These are phyloP conservation scores for Climacium dendroides DNA, from an alignment of 225 moss, liverwort and hornwort species.

Conservation along the genomic window DNA sequence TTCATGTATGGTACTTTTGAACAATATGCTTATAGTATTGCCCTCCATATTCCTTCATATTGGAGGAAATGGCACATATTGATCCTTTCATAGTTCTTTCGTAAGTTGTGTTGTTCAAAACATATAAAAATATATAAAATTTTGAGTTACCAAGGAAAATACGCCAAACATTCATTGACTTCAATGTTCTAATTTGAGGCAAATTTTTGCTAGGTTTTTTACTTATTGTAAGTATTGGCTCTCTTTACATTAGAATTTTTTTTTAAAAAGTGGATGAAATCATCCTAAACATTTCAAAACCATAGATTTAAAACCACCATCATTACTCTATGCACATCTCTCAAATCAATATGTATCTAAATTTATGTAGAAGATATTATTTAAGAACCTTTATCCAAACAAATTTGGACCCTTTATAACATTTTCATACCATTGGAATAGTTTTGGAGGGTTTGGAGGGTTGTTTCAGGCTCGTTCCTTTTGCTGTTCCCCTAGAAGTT, in stretches of 20 bases:
- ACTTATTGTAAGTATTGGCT: neutral
- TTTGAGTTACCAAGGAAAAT: neutral
- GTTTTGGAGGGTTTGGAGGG: too few relatives aligned
- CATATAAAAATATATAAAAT: neutral
- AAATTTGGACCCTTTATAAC: neutral
- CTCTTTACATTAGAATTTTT: neutral
- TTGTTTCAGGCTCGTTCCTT: too few relatives aligned
- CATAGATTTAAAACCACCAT: fast-evolving
- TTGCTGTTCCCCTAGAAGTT: too few relatives aligned
- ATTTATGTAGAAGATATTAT: neutral
- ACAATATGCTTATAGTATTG: fast-evolving
- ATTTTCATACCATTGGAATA: neutral
- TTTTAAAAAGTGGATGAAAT: neutral
- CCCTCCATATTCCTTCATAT: neutral
- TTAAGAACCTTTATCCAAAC: fast-evolving
- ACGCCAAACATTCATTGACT: neutral
- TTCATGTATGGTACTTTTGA: too few relatives aligned
- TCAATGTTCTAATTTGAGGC: fast-evolving
- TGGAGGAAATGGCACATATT: too few relatives aligned
- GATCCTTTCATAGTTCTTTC: neutral
- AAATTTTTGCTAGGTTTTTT: fast-evolving
- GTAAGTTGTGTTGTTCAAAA: neutral
- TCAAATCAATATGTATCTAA: too few relatives aligned
- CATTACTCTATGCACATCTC: too few relatives aligned
- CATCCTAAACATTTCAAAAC: fast-evolving